A percentile compares a stretch with the other conserved stretches of the same genome.
These are phyloP conservation scores for Saccharata proteae DNA, from an alignment of 2,329 filamentous ascomycete genomes.

Conservation along the genomic window DNA sequence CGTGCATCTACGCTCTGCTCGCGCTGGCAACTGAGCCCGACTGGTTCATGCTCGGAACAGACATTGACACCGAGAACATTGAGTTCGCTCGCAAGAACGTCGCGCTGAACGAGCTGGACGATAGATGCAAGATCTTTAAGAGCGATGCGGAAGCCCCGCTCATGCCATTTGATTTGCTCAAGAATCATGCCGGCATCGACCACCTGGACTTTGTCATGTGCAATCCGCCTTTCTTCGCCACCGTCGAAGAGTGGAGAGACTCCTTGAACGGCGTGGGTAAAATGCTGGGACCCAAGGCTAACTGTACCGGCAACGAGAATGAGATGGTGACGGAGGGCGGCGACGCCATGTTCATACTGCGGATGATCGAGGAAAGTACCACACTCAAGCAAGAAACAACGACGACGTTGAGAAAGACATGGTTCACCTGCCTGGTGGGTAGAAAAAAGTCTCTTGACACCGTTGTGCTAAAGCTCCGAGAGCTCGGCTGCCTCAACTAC, in stretches of 20 bases:
- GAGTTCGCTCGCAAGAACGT: slow-evolving; percentile 57
- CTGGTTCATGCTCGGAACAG: slow-evolving; percentile 49
- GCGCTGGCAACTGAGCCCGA: slow-evolving; percentile 53
- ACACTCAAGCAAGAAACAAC: slow-evolving; percentile 22
- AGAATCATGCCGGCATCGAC: slow-evolving; percentile 35
- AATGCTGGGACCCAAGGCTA: slow-evolving; percentile 53
- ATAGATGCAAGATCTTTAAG: slow-evolving; percentile 51
- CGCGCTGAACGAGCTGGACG: slow-evolving; percentile 48
- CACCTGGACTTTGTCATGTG: slow-evolving; percentile 77
- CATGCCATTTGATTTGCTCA: slow-evolving; percentile 55
- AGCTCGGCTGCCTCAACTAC: slow-evolving; percentile 42
- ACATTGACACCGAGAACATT: slow-evolving; percentile 64
- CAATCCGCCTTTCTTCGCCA: slow-evolving; percentile 91
- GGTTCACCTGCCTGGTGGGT: slow-evolving; percentile 89
- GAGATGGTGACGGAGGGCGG: slow-evolving; percentile 83
- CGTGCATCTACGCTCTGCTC: slow-evolving; percentile 80
- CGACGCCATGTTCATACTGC: slow-evolving; percentile 60
- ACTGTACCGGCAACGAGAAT: slow-evolving; percentile 61
- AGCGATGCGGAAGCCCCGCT: slow-evolving; percentile 42
- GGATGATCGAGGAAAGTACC: slow-evolving; percentile 60
- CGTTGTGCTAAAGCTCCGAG: slow-evolving; percentile 47
- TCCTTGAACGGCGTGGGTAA: slow-evolving; percentile 51
- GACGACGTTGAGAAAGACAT: slow-evolving; percentile 44
- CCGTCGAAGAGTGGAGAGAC: slow-evolving; percentile 52
- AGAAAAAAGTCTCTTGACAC: slow-evolving; percentile 57